phyloP scores from a whole-genome alignment of 2,329 filamentous ascomycete species.

The Arthroderma sp. region DNA sequence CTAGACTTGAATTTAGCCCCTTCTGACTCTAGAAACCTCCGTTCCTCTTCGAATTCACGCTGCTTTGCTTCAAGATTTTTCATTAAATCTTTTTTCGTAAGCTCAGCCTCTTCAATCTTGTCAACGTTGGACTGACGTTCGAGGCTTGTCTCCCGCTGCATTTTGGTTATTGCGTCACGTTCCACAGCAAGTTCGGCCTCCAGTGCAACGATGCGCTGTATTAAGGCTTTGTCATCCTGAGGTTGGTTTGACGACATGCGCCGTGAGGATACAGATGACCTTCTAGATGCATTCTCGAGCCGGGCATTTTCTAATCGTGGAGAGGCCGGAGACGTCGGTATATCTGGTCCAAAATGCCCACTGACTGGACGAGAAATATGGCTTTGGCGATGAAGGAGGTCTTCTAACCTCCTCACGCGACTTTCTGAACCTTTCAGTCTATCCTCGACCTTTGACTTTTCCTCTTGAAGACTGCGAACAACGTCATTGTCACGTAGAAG shows the following conservation, averaged over 20 bases:
- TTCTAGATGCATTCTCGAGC: slow-evolving; percentile 38
- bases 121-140: slow-evolving; percentile 49
- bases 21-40: slow-evolving; percentile 70
- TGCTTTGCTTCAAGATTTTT: slow-evolving; percentile 90
- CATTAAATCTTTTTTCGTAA: slow-evolving; percentile 85
- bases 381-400: slow-evolving; percentile 74
- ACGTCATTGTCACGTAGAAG: slow-evolving; percentile 79
- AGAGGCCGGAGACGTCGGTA: slow-evolving; percentile 32
- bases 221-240: slow-evolving; percentile 48
- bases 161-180: slow-evolving; percentile 51
- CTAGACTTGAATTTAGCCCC: slow-evolving; percentile 62
- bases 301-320: slow-evolving; percentile 28
- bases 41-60: slow-evolving; percentile 73
- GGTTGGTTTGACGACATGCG: slow-evolving; percentile 50
- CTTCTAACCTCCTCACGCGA: slow-evolving; percentile 79
- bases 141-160: slow-evolving; percentile 59
- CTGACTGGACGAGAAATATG: slow-evolving; percentile 44
- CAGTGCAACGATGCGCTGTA: slow-evolving; percentile 52
- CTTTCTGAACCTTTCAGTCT: slow-evolving; percentile 75
- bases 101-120: slow-evolving; percentile 70
- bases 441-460: slow-evolving; percentile 63
- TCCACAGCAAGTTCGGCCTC: slow-evolving; percentile 69
- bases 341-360: slow-evolving; percentile 37
- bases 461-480: slow-evolving; percentile 62
- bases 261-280: slow-evolving; percentile 50